These are phyloP conservation scores for Mucor plumbeus DNA, from an alignment of 371 early-diverging fungal genomes.

Conservation along the genomic window DNA sequence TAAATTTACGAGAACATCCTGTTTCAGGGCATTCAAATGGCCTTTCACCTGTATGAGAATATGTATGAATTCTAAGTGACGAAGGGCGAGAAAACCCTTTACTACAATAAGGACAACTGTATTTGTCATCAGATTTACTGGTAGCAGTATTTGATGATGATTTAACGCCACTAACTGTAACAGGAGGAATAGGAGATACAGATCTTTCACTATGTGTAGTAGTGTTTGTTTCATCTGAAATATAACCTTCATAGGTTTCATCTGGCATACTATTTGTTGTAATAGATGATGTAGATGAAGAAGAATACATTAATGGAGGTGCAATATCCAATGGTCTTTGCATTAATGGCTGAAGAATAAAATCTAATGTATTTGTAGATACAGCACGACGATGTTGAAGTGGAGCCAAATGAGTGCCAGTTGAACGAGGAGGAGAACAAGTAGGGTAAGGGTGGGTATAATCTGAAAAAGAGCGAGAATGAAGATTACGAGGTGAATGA, in stretches of 20 bases:
- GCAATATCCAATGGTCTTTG: slow-evolving; percentile 23
- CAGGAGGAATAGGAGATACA: slow-evolving; percentile 3
- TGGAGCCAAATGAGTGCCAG: slow-evolving; percentile 21
- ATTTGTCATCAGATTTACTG: slow-evolving; percentile 42
- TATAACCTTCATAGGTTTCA: slow-evolving; percentile 11
- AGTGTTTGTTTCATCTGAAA: slow-evolving; percentile 10
- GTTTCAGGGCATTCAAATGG: slow-evolving; percentile 68
- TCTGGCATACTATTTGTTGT: slow-evolving; percentile 33
- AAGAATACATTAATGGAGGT: slow-evolving; percentile 14
- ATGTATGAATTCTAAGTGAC: slow-evolving; percentile 69
- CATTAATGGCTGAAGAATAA: slow-evolving; percentile 35
- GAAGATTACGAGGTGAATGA: slow-evolving; percentile 40
- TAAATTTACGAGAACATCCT: slow-evolving; percentile 75
- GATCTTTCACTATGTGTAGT: not conserved
- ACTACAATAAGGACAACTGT: slow-evolving; percentile 70
- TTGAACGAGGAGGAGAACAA: slow-evolving; percentile 21
- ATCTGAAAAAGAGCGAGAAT: slow-evolving; percentile 56
- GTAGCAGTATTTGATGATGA: not conserved
- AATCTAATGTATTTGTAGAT: slow-evolving; percentile 48
- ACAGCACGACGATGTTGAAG: slow-evolving; percentile 48
- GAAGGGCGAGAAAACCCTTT: slow-evolving; percentile 80
- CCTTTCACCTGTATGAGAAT: slow-evolving; percentile 79
- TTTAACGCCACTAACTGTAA: not conserved
- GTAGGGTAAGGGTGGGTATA: slow-evolving; percentile 52
- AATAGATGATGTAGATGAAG: slow-evolving; percentile 37